Evolutionary conservation across 2,329 filamentous ascomycete genomes (phyloP).

Genomic region (Aspergillus fructus): DNA sequence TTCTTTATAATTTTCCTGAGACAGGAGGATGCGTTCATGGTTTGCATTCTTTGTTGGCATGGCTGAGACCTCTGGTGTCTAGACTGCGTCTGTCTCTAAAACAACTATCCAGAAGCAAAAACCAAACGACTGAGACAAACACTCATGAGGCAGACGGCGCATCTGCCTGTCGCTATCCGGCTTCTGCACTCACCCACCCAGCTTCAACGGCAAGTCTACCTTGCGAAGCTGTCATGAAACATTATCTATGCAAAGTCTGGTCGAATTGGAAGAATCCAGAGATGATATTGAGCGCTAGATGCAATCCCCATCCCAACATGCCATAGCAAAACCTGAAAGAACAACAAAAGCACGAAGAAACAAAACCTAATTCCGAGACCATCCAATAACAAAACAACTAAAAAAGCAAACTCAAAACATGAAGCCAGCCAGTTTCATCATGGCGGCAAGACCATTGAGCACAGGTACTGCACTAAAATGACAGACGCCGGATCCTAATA

Average conservation of each 20-base stretch:
- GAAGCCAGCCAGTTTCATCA: slow-evolving; percentile 7
- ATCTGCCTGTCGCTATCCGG: neutral
- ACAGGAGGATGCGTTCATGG: neutral
- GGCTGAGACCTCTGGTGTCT: neutral
- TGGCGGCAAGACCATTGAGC: neutral
- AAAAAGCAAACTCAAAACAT: neutral
- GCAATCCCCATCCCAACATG: neutral
- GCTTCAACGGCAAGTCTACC: neutral
- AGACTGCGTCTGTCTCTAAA: neutral
- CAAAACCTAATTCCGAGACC: neutral
- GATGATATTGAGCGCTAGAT: slow-evolving; percentile 1
- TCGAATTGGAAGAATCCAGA: neutral
- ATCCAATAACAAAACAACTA: neutral
- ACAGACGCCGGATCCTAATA: neutral
- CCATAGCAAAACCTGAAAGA: neutral
- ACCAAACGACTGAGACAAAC: neutral
- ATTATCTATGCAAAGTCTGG: neutral
- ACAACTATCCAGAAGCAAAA: neutral
- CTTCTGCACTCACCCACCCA: neutral
- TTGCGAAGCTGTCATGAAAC: neutral
- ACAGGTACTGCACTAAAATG: neutral
- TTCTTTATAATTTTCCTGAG: neutral
- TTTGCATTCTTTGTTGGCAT: slow-evolving; percentile 2
- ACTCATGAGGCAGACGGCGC: neutral
- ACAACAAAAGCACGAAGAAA: neutral